These are phyloP conservation scores for Morella rubra DNA, from an alignment of 306 rosid species.

Conservation along the genomic window DNA sequence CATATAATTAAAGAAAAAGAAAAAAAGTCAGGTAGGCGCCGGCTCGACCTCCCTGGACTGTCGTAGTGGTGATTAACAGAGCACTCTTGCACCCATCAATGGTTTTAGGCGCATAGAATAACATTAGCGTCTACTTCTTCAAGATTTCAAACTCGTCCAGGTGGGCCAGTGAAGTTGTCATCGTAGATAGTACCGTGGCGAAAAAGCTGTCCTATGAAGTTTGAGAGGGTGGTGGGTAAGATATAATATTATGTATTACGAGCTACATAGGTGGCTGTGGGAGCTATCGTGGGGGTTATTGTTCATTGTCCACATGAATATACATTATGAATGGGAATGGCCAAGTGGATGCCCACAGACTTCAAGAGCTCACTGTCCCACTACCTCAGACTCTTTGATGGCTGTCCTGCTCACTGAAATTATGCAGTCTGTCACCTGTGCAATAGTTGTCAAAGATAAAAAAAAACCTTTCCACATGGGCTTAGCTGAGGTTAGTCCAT, in stretches of 20 bases:
- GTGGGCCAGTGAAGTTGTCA: background rate
- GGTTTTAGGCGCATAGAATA: background rate
- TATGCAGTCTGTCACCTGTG: background rate
- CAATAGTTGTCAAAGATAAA: background rate
- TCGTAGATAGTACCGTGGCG: too few species aligned
- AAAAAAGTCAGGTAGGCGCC: too few species aligned
- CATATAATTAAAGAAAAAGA: too few species aligned
- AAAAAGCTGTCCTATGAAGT: too few species aligned
- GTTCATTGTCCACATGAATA: background rate
- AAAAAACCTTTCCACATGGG: background rate
- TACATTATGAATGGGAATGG: too few species aligned
- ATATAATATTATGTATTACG: background rate
- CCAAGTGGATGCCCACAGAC: too few species aligned
- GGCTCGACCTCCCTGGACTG: slow-evolving; percentile 21
- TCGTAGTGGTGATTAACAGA: background rate
- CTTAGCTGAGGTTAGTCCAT: background rate
- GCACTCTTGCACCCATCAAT: background rate
- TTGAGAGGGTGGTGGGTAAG: too few species aligned
- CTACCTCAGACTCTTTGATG: background rate
- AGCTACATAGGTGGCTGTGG: background rate
- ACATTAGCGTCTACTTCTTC: background rate
- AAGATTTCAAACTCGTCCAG: background rate
- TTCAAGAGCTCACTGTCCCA: background rate
- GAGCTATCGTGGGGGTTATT: background rate
- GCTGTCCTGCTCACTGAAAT: background rate